A percentile compares a stretch with the other conserved stretches of the same genome.
phyloP scores from a whole-genome alignment of 2,329 filamentous ascomycete genomes.

The Fusarium coffeatum region DNA sequence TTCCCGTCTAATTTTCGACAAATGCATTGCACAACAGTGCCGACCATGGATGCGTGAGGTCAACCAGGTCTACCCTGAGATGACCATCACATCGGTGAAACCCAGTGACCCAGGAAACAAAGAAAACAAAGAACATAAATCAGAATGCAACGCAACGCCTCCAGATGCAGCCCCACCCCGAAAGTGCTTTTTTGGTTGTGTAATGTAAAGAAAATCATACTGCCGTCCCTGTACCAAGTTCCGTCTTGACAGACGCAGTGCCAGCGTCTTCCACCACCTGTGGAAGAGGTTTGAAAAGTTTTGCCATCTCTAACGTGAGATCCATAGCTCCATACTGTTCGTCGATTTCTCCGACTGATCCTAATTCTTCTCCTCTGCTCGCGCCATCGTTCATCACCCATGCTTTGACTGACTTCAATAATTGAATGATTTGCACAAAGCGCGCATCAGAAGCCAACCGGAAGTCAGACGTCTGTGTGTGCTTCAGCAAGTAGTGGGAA shows the following conservation, averaged over 20 bases:
- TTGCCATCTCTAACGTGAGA: conserved; percentile 76
- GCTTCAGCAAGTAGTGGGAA: conserved; percentile 72
- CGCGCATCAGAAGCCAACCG: conserved; percentile 68
- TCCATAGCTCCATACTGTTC: conserved; percentile 72
- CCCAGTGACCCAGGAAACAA: conserved; percentile 42
- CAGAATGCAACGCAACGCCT: conserved; percentile 55
- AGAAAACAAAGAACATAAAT: conserved; percentile 47
- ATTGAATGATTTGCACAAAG: conserved; percentile 69
- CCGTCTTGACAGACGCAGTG: conserved; percentile 57
- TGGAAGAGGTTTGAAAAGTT: conserved; percentile 73
- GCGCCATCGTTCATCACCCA: conserved; percentile 74
- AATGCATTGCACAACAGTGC: conserved; percentile 52
- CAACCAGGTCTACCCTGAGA: conserved; percentile 38
- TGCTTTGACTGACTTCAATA: conserved; percentile 69
- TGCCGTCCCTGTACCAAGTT: conserved; percentile 50
- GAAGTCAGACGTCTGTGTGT: conserved; percentile 64
- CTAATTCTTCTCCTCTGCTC: conserved; percentile 73
- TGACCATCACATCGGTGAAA: conserved; percentile 35
- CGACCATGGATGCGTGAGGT: conserved; percentile 47
- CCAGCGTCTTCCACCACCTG: conserved; percentile 57
- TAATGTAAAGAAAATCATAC: conserved; percentile 47
- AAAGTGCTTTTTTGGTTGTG: conserved; percentile 48
- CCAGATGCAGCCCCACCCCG: conserved; percentile 53
- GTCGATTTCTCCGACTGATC: conserved; percentile 75
- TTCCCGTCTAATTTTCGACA: conserved; percentile 52